Conservation (phyloP, 2,329 filamentous ascomycete genomes). For the Thermoascus crustaceus region DNA sequence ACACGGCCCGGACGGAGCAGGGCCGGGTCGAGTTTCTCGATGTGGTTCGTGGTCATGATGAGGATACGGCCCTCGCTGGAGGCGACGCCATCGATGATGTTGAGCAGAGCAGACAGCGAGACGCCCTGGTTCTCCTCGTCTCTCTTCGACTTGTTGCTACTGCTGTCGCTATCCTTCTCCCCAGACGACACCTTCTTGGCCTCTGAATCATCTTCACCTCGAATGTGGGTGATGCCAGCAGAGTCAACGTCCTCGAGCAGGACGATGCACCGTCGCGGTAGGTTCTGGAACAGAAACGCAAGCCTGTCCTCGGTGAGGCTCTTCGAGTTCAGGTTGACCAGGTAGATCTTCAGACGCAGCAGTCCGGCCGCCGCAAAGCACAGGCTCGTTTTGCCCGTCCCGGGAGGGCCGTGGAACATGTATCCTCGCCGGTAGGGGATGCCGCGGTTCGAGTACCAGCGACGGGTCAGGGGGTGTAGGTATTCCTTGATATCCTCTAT, state of each 20-base stretch:
- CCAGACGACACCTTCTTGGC: slow-evolving; percentile 32
- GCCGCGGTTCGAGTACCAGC: slow-evolving; percentile 76
- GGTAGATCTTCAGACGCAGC: slow-evolving; percentile 64
- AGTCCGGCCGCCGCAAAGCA: slow-evolving; percentile 62
- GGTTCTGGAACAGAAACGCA: slow-evolving; percentile 54
- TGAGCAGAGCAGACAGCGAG: slow-evolving; percentile 59
- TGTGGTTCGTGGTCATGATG: slow-evolving; percentile 65
- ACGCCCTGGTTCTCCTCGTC: slow-evolving; percentile 36
- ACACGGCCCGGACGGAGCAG: slow-evolving; percentile 60
- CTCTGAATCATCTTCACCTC: slow-evolving; percentile 9
- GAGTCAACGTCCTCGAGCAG: slow-evolving; percentile 71
- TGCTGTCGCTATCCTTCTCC: slow-evolving; percentile 12
- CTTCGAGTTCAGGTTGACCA: slow-evolving; percentile 58
- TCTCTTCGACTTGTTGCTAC: slow-evolving; percentile 15
- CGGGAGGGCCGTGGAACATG: slow-evolving; percentile 70
- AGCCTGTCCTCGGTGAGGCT: slow-evolving; percentile 59
- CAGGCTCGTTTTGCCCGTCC: slow-evolving; percentile 69
- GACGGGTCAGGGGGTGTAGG: slow-evolving; percentile 41
- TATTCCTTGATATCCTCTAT: slow-evolving; percentile 50
- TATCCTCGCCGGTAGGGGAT: slow-evolving; percentile 83
- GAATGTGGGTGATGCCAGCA: slow-evolving; percentile 57
- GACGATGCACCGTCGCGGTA: slow-evolving; percentile 63
- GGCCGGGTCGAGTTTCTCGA: slow-evolving; percentile 56
- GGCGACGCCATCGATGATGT: slow-evolving; percentile 62
- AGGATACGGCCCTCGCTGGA: slow-evolving; percentile 62